phyloP scores from a whole-genome alignment of 768 basidiomycete species.

The Mycena kentingensis region DNA sequence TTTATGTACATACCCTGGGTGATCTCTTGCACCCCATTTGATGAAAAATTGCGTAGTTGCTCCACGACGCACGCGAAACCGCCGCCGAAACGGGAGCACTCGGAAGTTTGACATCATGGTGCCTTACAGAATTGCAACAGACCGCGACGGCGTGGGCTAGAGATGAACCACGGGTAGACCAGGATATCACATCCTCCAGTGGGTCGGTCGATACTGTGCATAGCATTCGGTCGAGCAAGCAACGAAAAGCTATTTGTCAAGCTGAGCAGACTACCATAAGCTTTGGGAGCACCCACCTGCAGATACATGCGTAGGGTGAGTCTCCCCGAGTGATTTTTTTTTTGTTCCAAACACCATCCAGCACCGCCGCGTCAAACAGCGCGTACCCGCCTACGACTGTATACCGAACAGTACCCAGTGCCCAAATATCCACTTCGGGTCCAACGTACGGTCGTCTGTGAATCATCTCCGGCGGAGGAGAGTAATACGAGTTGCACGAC shows the following conservation, averaged over 20 bases:
- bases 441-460: slow-evolving; percentile 95
- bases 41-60: not conserved
- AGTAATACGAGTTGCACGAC: slow-evolving; percentile 95
- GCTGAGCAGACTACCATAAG: not conserved
- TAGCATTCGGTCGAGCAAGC: not conserved
- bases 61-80: not conserved
- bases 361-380: slow-evolving; percentile 96
- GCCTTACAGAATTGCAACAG: too few relatives aligned
- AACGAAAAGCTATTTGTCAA: not conserved
- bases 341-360: slow-evolving; percentile 94
- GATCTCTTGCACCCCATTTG: too few relatives aligned
- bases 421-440: slow-evolving; percentile 98
- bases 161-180: not conserved
- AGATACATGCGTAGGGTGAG: not conserved
- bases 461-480: slow-evolving; percentile 94
- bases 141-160: not conserved
- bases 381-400: slow-evolving; percentile 98
- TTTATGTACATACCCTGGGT: too few relatives aligned
- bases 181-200: not conserved
- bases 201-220: not conserved
- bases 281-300: not conserved
- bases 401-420: slow-evolving; percentile 95
- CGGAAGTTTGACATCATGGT: not conserved
- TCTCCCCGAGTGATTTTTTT: slow-evolving; percentile 30
- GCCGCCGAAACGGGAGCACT: not conserved